Base-by-base conservation (phyloP, 1,139 yeast genomes). In the Scheffersomyces parashehatae region DNA sequence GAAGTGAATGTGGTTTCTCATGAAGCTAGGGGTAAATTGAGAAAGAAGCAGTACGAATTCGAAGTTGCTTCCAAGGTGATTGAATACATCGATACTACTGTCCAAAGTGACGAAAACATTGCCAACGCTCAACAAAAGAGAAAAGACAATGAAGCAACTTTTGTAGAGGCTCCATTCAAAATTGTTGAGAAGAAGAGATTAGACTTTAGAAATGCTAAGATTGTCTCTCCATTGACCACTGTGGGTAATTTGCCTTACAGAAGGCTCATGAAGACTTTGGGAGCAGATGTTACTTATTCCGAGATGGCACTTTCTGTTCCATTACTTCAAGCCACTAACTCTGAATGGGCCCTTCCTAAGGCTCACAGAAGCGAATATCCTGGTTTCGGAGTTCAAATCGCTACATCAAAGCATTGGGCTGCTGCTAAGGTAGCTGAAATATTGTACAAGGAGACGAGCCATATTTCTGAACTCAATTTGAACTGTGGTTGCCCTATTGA, bases 401-500 rank as follows among this genome's bases (percentile, higher is more conserved):
- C 99, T 2, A 82, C 96, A 16, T 74, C 91, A 13, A 91, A 90
- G 65, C 91, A 88, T 48, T 89, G 96, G 95, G 95, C 91, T 52
- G 96, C 95, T 3, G 81, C 93, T 31, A 90, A 88, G 64, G 95
- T 97, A 3, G 85, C 95, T 7, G 97, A 93, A 64, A 83, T 84
- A 5, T 69, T 93, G 26, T 74, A 81, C 12, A 76, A 74, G 49
- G 78, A 80, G 44, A 67, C 82, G 24, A 64, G 75, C 5, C 65
- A 74, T 41, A 81, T 85, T 16, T 80, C 87, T 29, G 98, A 93
- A 62, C 72, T 93, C 51, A 95, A 93, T 61, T 76, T 93, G 57
- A 93, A 93, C 67, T 86, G 96, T 62, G 99, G 99, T 2, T 93
- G 99, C 65, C 99, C 99, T 12, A 93, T 93, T 54, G 99, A 95